Evolutionary conservation across 352 stramenopile species (phyloP), one percentile per base, ranked within the genome.

Genomic region (Thalassiosira sp.): DNA sequence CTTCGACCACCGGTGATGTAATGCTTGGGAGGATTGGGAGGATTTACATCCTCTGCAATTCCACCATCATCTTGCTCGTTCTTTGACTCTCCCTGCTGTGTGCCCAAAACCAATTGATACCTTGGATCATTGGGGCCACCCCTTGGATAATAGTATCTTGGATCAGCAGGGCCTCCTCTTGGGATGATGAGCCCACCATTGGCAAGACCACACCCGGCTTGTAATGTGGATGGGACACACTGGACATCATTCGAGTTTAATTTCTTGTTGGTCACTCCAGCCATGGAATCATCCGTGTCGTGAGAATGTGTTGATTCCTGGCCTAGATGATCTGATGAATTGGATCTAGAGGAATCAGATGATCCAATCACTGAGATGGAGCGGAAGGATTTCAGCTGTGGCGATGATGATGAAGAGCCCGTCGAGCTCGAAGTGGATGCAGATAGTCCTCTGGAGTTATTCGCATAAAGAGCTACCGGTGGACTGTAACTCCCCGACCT

Each of bases 281-380:
- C 59, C 46, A 58, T 49, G 33, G 48, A 61, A 28, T 70, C 48
- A 33, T 45, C 11, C 0, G 61, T 61, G 46, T 59, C 37, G 18
- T 37, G 35, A 51, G 54, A 63, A 59, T 45, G 25, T 20, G 33
- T 27, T 11, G 37, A 43, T 43, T 16, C 49, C 5, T 58, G 6
- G 35, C 49, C 46, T 13, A 11, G 27, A 65, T 24, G n/a, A 33
- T 70, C 59, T 43, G 33, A 71, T 52, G 58, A 66, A 64, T 62
- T 35, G 11, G 43, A 72, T n/a, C 49, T 59, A 40, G 61, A 73
- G 33, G 45, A 64, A 45, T 53, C 35, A 63, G 56, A 63, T 43
- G 72, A 75, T 16, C 72, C 72, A 80, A 80, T 63, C 28, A 65
- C 56, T 16, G 63, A 80, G 16, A 80, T 18, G n/a, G 58, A 75